Conservation (phyloP, 768 basidiomycete genomes). For the Tulasnella sp. region DNA sequence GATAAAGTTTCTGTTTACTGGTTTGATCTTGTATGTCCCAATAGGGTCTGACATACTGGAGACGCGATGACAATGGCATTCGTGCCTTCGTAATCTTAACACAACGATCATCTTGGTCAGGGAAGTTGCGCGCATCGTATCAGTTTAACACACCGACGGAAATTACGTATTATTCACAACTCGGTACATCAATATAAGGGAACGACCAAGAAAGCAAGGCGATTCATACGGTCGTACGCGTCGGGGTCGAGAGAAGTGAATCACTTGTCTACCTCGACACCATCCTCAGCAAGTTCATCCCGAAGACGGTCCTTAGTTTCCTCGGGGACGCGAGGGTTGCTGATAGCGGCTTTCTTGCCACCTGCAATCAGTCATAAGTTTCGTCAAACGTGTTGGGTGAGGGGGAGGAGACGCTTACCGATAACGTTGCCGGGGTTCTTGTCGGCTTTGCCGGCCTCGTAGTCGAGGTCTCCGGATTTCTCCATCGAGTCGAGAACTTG, state of each 20-base stretch:
- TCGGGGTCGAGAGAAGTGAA: neutral
- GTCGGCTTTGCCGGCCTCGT: conserved; percentile 4
- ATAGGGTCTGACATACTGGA: no score
- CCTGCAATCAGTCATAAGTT: neutral
- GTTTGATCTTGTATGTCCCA: no score
- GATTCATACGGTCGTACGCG: neutral
- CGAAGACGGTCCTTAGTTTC: conserved; percentile 28
- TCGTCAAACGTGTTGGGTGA: no score
- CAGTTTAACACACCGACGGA: no score
- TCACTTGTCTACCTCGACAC: conserved; percentile 21
- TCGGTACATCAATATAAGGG: neutral
- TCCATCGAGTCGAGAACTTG: conserved; percentile 26
- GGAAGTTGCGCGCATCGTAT: no score
- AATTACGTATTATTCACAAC: no score
- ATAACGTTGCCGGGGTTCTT: conserved; percentile 33
- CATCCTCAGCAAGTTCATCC: conserved; percentile 21
- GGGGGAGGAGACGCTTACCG: neutral
- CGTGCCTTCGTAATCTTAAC: no score
- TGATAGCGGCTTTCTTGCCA: conserved; percentile 25
- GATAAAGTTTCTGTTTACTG: no score
- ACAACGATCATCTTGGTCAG: no score
- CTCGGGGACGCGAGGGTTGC: conserved; percentile 30
- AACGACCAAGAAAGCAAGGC: neutral
- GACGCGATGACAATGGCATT: no score
- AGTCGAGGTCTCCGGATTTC: conserved; percentile 22